phyloP scores from a whole-genome alignment of 208 protist genomes.

The Crithidia bombi region DNA sequence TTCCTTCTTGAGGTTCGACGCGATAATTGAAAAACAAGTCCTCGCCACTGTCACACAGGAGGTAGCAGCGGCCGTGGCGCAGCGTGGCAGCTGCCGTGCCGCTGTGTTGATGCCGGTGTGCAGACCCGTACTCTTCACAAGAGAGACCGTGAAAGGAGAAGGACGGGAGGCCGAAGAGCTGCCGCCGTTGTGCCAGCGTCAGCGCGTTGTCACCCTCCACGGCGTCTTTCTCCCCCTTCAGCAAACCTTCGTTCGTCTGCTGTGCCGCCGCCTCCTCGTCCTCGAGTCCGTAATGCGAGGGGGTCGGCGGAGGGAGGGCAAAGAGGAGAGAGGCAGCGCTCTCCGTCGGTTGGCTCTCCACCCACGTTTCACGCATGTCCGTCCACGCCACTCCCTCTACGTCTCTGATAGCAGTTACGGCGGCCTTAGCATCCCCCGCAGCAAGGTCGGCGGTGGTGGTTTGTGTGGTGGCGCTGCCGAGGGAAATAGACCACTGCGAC shows the following conservation, averaged over 20 bases:
- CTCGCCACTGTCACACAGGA: constrained; percentile 18
- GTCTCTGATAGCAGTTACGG: background rate
- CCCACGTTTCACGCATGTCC: constrained; percentile 25
- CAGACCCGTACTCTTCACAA: constrained; percentile 39
- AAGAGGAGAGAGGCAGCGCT: constrained; percentile 30
- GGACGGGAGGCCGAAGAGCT: constrained; percentile 16
- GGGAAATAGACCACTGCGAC: constrained; percentile 22
- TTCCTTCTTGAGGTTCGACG: constrained; percentile 5
- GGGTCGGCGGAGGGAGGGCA: constrained; percentile 9
- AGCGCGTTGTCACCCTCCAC: constrained; percentile 5
- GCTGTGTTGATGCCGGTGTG: constrained; percentile 2
- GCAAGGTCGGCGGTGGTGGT: no score
- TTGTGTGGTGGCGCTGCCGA: background rate
- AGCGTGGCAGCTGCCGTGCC: background rate
- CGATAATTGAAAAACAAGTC: constrained; percentile 37
- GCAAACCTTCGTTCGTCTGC: background rate
- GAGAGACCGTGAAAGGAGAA: constrained; percentile 29
- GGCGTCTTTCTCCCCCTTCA: background rate
- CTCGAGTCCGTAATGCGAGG: background rate
- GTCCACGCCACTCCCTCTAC: constrained; percentile 9
- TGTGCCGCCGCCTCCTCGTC: constrained; percentile 6
- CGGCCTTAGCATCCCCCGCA: no score
- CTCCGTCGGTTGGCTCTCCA: constrained; percentile 29
- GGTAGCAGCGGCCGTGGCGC: constrained; percentile 31
- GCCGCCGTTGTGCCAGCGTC: constrained; percentile 4